A percentile compares a stretch with the other conserved stretches of the same genome.
These are phyloP conservation scores for Sporothrix curviconia DNA, from an alignment of 2,329 filamentous ascomycete genomes.

Conservation along the genomic window DNA sequence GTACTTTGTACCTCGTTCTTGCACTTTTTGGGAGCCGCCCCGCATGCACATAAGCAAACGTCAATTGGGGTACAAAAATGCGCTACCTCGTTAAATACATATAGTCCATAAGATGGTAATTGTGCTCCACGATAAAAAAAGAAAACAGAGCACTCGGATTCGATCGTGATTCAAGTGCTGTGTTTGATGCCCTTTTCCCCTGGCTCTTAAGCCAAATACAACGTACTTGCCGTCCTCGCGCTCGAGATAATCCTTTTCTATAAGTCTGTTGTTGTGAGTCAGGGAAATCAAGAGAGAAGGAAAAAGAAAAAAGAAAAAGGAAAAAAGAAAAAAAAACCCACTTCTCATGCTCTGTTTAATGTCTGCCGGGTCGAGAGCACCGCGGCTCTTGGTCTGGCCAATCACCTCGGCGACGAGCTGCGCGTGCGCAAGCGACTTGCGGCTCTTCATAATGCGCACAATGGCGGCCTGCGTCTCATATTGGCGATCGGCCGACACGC, in stretches of 20 bases:
- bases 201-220: conserved; percentile 54
- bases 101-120: background rate
- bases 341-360: conserved; percentile 98
- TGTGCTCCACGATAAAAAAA: background rate
- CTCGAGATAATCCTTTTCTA: conserved; percentile 92
- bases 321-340: conserved; percentile 41
- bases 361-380: conserved; percentile 74
- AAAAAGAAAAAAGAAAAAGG: conserved; percentile 6
- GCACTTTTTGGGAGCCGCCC: no score
- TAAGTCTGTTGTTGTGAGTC: conserved; percentile 50
- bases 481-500: conserved; percentile 80
- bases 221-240: conserved; percentile 64
- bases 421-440: conserved; percentile 79
- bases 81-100: background rate
- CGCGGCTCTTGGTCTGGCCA: conserved; percentile 77
- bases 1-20: no score
- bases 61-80: background rate
- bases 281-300: background rate
- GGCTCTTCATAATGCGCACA: conserved; percentile 92
- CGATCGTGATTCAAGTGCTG: background rate
- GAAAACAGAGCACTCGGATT: background rate
- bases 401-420: conserved; percentile 90
- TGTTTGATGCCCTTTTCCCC: background rate
- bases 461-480: conserved; percentile 97
- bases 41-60: background rate